Evolutionary conservation across 345 rosid species (phyloP).

Genomic region (Microthlaspi erraticum): DNA sequence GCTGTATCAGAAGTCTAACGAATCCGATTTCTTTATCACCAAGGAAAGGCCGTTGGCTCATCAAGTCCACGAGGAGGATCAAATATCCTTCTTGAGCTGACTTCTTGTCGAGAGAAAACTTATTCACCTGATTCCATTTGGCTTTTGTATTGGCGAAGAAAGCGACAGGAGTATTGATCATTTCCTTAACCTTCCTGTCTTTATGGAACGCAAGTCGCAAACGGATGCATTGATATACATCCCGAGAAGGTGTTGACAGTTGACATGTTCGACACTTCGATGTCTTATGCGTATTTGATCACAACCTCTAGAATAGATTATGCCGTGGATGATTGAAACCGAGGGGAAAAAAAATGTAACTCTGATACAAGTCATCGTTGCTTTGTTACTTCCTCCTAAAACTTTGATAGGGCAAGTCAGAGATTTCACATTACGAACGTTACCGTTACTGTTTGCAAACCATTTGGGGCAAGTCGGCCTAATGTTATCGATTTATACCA

Average conservation of each 20-base stretch:
- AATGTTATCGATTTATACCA: too few species aligned
- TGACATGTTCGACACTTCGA: too few species aligned
- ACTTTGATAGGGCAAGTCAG: constrained; percentile 52
- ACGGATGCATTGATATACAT: constrained; percentile 66
- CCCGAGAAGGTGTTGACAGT: constrained; percentile 67
- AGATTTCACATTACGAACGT: constrained; percentile 38
- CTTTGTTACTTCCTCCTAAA: constrained; percentile 47
- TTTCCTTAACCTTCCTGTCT: constrained; percentile 46
- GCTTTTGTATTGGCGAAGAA: constrained; percentile 57
- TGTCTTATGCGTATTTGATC: constrained; percentile 58
- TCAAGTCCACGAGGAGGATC: constrained; percentile 54
- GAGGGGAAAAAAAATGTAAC: constrained; percentile 31
- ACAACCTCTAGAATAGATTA: constrained; percentile 56
- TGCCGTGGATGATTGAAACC: constrained; percentile 44
- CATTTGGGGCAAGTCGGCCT: constrained; percentile 41
- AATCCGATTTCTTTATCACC: constrained; percentile 74
- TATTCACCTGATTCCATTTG: constrained; percentile 62
- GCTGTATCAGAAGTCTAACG: constrained; percentile 66
- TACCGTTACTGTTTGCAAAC: constrained; percentile 27
- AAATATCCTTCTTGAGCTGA: constrained; percentile 57
- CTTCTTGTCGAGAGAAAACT: constrained; percentile 56
- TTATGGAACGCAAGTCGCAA: constrained; percentile 59
- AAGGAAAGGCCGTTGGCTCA: constrained; percentile 57
- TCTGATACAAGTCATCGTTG: too few species aligned
- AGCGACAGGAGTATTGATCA: constrained; percentile 51